A percentile compares a stretch with the other conserved stretches of the same genome.
These are phyloP conservation scores for Wickerhamiella galacta DNA, from an alignment of 805 yeast genomes.

Conservation along the genomic window DNA sequence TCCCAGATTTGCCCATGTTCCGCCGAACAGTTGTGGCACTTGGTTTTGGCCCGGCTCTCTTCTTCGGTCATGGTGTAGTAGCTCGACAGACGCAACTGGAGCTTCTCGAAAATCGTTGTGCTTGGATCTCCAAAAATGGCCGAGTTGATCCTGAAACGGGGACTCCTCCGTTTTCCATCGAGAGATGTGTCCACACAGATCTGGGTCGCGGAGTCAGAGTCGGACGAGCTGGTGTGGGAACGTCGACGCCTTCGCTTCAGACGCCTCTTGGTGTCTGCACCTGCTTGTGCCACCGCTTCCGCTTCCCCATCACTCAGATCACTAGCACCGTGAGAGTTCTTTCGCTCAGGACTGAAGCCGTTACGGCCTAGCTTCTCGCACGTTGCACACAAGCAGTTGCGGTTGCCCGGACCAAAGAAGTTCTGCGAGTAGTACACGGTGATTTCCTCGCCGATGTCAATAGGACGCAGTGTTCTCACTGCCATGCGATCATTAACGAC, in stretches of 20 bases:
- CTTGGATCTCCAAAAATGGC: background rate
- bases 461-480: slow-evolving; percentile 22
- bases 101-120: background rate
- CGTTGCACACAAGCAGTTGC: slow-evolving; percentile 30
- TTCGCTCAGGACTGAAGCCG: slow-evolving; percentile 14
- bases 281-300: too few relatives aligned
- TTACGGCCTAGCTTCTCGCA: slow-evolving; percentile 25
- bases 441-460: slow-evolving; percentile 30
- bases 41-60: background rate
- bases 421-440: slow-evolving; percentile 28
- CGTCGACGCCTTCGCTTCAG: too few relatives aligned
- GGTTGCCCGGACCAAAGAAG: slow-evolving; percentile 29
- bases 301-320: too few relatives aligned
- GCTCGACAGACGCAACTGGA: background rate
- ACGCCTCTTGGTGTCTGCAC: too few relatives aligned
- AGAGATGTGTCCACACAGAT: too few relatives aligned
- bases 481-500: slow-evolving; percentile 20
- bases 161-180: background rate
- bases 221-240: too few relatives aligned
- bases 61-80: background rate
- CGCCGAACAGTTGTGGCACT: slow-evolving; percentile 11
- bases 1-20: slow-evolving; percentile 5
- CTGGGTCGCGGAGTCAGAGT: too few relatives aligned
- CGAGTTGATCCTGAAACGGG: too few relatives aligned
- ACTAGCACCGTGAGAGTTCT: too few relatives aligned